Evolutionary conservation across 2,329 filamentous ascomycete genomes (phyloP).

Genomic region (Talaromyces marneffei): DNA sequence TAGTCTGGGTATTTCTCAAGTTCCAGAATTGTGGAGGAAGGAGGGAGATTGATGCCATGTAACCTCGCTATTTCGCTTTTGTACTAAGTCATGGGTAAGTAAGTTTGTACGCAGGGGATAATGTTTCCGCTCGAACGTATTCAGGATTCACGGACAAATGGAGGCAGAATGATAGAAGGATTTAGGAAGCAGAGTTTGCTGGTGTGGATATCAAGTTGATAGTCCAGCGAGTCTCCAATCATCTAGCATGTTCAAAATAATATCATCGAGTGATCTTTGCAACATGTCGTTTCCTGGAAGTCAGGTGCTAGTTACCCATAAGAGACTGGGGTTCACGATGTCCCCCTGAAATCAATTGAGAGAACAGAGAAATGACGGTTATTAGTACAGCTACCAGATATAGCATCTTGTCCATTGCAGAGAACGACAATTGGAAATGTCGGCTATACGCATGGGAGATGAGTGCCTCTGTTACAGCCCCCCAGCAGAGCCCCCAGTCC

Average conservation of each 20-base stretch:
- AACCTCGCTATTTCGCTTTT: slow-evolving; percentile 3
- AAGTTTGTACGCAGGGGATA: background rate
- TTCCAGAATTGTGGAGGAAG: background rate
- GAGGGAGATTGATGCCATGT: background rate
- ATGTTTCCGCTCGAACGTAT: background rate
- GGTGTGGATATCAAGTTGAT: background rate
- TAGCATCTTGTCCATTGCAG: background rate
- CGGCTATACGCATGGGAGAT: background rate
- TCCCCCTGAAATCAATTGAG: background rate
- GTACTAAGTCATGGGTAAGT: background rate
- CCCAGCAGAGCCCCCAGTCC: background rate
- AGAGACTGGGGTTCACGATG: background rate
- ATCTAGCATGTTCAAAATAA: background rate
- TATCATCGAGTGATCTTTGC: background rate
- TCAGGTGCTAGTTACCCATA: background rate
- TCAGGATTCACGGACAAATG: background rate
- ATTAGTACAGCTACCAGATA: background rate
- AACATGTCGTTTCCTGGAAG: background rate
- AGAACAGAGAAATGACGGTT: background rate
- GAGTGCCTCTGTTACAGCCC: background rate
- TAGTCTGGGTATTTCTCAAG: background rate
- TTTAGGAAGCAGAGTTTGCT: background rate
- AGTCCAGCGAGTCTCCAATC: background rate
- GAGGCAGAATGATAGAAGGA: background rate
- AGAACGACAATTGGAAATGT: background rate